Base-by-base conservation (phyloP, 768 basidiomycete genomes). In the Leccinum aurantiacum region DNA sequence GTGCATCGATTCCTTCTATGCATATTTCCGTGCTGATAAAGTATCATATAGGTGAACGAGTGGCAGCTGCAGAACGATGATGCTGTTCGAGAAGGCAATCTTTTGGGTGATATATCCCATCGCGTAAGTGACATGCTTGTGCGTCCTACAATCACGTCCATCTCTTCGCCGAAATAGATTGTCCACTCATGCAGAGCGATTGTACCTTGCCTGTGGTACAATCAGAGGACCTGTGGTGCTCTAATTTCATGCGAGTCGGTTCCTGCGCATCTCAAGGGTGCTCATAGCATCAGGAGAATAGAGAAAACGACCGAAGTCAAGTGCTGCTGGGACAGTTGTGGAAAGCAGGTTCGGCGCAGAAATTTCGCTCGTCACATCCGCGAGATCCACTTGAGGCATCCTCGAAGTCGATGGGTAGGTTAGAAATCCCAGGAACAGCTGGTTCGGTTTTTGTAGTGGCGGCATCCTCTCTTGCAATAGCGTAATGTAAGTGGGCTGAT, bases 311-410 rank as follows among this genome's bases (percentile, higher is more conserved):
- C 1, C 3, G 9, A 2, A n/a, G 1, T 53, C 0, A 0, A 0
- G 0, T 67, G 66, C 10, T 0, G 3, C 0, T 68, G 63, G 66
- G 1, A 6, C 0, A 55, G 35, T 0, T 65, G 63, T 50, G 0
- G 0, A 4, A 35, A 27, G n/a, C 0, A 0, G 0, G 3, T 56
- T 31, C 0, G 0, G 17, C 41, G 29, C 11, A 61, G 65, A 1
- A 65, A 60, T n/a, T 56, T 65, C 3, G 8, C 1, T 3, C 60
- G 67, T 3, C 67, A 67, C 2, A 4, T 58, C 5, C 7, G 11
- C 0, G 67, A 68, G 2, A 0, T 0, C 0, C 67, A 67, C 10
- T 11, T 65, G 10, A 15, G 17, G 2, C 60, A 65, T 24, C 37
- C 15, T 2, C 59, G 65, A 44, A 6, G 0, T 1, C 10, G 2